phyloP scores from a whole-genome alignment of 2,329 filamentous ascomycete species.

The Chaetomium olivaceum region DNA sequence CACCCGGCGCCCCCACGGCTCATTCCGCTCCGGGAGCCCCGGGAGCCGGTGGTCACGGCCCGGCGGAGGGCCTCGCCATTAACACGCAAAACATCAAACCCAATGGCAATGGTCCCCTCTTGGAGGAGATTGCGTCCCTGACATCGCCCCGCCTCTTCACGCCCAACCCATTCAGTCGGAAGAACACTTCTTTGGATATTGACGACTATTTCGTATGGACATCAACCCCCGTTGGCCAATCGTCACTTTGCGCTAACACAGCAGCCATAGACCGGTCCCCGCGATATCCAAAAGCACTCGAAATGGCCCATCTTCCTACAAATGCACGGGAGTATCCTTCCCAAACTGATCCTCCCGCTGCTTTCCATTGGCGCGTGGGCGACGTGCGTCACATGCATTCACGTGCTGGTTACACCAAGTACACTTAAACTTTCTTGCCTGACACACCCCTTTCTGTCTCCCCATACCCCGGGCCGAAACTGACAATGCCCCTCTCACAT shows the following conservation, averaged over 20 bases:
- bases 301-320: constrained; percentile 78
- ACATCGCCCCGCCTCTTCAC: constrained; percentile 34
- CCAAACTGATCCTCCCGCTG: constrained; percentile 73
- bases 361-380: constrained; percentile 65
- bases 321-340: constrained; percentile 71
- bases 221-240: too few species aligned
- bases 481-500: background rate
- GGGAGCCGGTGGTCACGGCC: background rate
- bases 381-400: constrained; percentile 58
- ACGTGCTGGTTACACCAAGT: constrained; percentile 7
- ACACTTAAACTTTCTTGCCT: background rate
- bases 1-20: background rate
- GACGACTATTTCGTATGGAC: constrained; percentile 50
- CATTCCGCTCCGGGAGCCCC: background rate
- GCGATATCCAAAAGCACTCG: constrained; percentile 71
- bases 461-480: background rate
- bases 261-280: constrained; percentile 53
- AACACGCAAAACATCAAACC: constrained; percentile 11
- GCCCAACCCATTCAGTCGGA: constrained; percentile 37
- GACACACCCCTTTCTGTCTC: background rate
- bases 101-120: constrained; percentile 17
- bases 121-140: constrained; percentile 33
- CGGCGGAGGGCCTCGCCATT: background rate
- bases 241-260: too few species aligned
- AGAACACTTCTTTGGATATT: constrained; percentile 41